A percentile compares a stretch with the other conserved stretches of the same genome.
Conservation (phyloP, 805 yeast genomes). For the Cyberlindnera xishuangbannaensis region DNA sequence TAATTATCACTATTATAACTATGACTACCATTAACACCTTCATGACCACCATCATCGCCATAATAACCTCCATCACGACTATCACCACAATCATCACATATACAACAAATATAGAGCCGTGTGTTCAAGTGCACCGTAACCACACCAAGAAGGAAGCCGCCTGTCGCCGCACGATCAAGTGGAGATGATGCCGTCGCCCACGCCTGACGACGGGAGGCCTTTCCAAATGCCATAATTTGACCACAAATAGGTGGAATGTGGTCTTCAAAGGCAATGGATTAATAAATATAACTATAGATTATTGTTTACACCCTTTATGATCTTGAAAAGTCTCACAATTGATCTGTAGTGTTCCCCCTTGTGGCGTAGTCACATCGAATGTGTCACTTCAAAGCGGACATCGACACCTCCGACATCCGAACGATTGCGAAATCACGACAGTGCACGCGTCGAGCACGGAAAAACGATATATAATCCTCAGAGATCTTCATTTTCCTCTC, state of each 20-base stretch:
- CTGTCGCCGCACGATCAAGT: too few species aligned
- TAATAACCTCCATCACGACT: too few species aligned
- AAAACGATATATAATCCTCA: neutral
- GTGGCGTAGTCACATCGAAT: neutral
- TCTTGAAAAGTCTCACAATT: too few species aligned
- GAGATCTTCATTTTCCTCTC: neutral
- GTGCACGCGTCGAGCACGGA: slow-evolving; percentile 1
- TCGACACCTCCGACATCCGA: neutral
- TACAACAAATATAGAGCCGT: too few species aligned
- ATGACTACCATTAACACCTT: too few species aligned
- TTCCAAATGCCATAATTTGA: slow-evolving; percentile 1
- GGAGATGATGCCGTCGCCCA: too few species aligned
- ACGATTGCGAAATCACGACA: slow-evolving; percentile 1
- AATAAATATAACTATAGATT: neutral
- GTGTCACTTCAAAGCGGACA: neutral
- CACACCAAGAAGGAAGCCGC: too few species aligned
- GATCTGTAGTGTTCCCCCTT: neutral
- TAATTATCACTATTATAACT: too few species aligned
- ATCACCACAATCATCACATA: too few species aligned
- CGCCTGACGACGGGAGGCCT: too few species aligned
- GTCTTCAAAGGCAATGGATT: neutral
- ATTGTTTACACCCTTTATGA: neutral
- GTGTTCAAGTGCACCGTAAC: too few species aligned
- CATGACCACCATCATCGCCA: too few species aligned
- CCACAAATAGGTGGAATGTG: neutral